A percentile compares a stretch with the other conserved stretches of the same genome.
Conservation (phyloP, 257 asterid genomes). For the Solanum pimpinellifolium region DNA sequence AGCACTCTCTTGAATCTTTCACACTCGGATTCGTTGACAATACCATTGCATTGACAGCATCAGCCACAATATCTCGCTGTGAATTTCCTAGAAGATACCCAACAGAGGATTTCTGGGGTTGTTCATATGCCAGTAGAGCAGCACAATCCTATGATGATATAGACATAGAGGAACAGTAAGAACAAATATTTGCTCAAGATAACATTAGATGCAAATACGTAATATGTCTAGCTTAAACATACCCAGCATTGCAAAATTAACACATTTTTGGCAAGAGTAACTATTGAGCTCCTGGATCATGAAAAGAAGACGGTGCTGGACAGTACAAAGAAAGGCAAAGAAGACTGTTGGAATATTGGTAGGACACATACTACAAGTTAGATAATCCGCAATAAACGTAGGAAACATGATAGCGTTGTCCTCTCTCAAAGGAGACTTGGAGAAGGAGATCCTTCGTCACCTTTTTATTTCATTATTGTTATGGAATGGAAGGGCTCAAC, state of each 20-base stretch:
- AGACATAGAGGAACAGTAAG: background rate
- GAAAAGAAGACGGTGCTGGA: background rate
- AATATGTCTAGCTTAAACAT: background rate
- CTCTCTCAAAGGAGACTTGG: background rate
- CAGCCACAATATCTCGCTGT: slow-evolving; percentile 87
- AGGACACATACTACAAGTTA: background rate
- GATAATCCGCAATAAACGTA: background rate
- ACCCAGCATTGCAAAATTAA: background rate
- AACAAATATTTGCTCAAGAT: background rate
- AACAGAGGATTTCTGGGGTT: slow-evolving; percentile 57
- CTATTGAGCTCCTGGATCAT: background rate
- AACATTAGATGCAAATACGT: background rate
- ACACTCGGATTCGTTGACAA: slow-evolving; percentile 50
- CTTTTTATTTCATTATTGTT: background rate
- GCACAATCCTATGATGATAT: slow-evolving; percentile 65
- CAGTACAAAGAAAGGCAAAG: background rate
- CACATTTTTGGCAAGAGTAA: background rate
- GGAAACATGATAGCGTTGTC: background rate
- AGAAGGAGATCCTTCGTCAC: background rate
- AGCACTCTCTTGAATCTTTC: slow-evolving; percentile 37
- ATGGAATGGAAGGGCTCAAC: background rate
- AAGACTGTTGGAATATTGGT: background rate
- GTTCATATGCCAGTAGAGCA: slow-evolving; percentile 74
- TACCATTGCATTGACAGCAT: slow-evolving; percentile 70
- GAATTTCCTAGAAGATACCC: slow-evolving; percentile 77